Evolutionary conservation across 2,329 filamentous ascomycete species (phyloP), one percentile per base, ranked within the genome.

Genomic region (Apiospora hydei): DNA sequence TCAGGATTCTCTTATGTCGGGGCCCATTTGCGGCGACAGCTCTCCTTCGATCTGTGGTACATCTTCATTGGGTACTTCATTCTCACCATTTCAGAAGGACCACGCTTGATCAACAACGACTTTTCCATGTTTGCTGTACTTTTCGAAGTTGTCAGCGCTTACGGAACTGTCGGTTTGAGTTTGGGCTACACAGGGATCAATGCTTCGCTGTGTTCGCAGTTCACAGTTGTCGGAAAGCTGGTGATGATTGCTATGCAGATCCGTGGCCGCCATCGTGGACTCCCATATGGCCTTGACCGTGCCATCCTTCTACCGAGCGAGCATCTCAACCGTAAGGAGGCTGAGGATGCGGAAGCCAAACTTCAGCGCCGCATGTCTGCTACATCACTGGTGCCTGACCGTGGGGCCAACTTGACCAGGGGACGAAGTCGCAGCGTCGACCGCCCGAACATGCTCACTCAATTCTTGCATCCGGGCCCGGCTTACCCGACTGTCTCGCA

Each of bases 11-110:
- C 92, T 73, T 98, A 98, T 77, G 92, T 99, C 69, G 94, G 94
- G 3, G 92, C 94, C 69, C 96, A 99, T 89, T 88, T 99, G 81
- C 93, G 96, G 49, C 91, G 93, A 67, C 96, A 99, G 82, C 88
- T 99, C 47, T 97, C 95, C 70, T 99, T 99, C 84, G 96, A 99
- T 83, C 82, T 99, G 82, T 99, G 96, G 96, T 99, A 95, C 78
- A 93, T 99, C 72, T 98, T 97, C 79, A 82, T 98, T 30, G 96
- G 96, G 0, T 90, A 97, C 77, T 99, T 99, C 83, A 89, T 98
- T 80, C 93, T 99, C 78, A 88, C 93, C 73, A 98, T 99, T 77
- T 91, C 93, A 43, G 97, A 99, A 83, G 96, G 95, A 4, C 72
- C 78, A 10, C 90, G 91, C 21, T 85, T 99, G 16, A 86, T 93